Base-by-base conservation (phyloP, 2,329 filamentous ascomycete species). In the Microdochium nivale region DNA sequence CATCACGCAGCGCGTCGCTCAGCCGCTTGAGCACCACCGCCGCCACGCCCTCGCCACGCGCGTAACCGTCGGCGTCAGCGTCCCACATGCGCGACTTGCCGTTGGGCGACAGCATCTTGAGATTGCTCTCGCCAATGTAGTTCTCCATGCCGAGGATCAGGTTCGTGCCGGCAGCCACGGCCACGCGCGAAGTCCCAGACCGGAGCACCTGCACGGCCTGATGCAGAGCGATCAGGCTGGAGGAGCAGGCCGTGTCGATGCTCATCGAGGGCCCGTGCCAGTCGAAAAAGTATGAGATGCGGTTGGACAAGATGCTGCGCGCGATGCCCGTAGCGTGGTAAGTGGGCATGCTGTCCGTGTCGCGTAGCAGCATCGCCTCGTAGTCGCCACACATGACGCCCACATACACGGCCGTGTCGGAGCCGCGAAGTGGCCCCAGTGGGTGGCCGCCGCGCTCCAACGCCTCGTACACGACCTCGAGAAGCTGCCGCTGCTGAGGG, bases 191-290 rank as follows among this genome's bases (percentile, higher is more conserved):
- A 51, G 67, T 58, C 1, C 64, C 64, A 8, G 50, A 48, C 1
- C 63, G 60, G 1, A 70, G 55, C 11, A 55, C 47, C 24, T 62
- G 59, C 8, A 64, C 60, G 9, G 61, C 66, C 19, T 60, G 56
- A 47, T 70, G 66, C 2, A 68, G 44, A 8, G 65, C 66, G 27
- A 65, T 54, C 14, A 76, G 54, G 47, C 65, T 68, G 1, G 70
- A 70, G 1, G 71, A 74, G 49, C 73, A 76, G 2, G 72, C 73
- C 0, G 73, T 76, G 35, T 76, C 71, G 16, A 76, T 64, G 0
- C 70, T 72, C 58, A 73, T 65, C 1, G 62, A 67, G 0, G 72
- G 68, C 1, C 73, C 68, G 8, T 62, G 56, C 60, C 64, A 64
- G 53, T 68, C 61, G 53, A 70, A 72, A 40, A 69, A 70, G 33